Base-by-base conservation (phyloP, 2,329 filamentous ascomycete species). In the Penicillium verrucosum region DNA sequence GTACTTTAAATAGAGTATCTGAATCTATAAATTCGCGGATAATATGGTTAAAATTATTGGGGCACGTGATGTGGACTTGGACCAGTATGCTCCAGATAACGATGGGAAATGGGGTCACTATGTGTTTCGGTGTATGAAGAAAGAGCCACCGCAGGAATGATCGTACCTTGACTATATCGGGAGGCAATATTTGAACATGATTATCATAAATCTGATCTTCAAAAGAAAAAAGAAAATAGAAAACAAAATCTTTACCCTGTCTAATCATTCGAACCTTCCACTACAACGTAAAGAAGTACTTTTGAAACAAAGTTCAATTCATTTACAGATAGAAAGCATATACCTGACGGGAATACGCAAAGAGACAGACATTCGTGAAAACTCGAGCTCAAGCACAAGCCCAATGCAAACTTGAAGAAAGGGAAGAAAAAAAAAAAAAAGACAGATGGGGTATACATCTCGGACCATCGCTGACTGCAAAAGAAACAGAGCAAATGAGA, bases 391-490 rank as follows among this genome's bases (percentile, higher is more conserved):
- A 10, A 43, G 51, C 25, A 32, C 21, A 53, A 34, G 51, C 41
- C 41, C 34, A 30, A 58, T 54, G 51, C 18, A 54, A 52, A 58
- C 45, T 55, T 56, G 40, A 57, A 60, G 14, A 12, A 38, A 40
- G 2, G 18, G 18, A 21, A 21, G 21, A 21, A 57, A 60, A 10
- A 12, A 38, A 40, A 14, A 44, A 45, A 43, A 51, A n/a, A 44
- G 59, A 49, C 59, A 61, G 56, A 60, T 50, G 56, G 62, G 62
- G 62, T 64, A 63, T 64, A 63, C 60, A 64, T 63, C 56, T 64
- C 61, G 55, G 46, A 57, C 55, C 51, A 51, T 62, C 53, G 59
- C 59, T 41, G 44, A 47, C 57, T 57, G 59, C 54, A 61, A 50
- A 50, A 18, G 29, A 40, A 59, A 50, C 43, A 53, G 27, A 25